Base-by-base conservation (phyloP, 2,329 filamentous ascomycete genomes). In the Zalaria obscura region DNA sequence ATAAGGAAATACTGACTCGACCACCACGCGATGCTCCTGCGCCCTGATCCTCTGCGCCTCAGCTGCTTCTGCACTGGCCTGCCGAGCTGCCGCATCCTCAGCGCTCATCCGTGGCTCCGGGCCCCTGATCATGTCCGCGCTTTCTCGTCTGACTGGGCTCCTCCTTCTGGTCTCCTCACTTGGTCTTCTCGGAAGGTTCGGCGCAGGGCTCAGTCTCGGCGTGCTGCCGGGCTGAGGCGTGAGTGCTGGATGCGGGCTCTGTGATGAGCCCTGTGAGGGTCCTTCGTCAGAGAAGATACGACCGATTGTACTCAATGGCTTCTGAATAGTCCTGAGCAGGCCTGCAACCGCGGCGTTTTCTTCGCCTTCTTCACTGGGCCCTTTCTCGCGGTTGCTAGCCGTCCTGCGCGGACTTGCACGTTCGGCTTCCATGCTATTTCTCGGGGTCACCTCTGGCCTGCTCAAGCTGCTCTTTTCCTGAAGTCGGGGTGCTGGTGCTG, bases 1-100 rank as follows among this genome's bases (percentile, higher is more conserved):
- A 25, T 39, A 7, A 35, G 8, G n/a, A 33, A 41, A 31, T 5
- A 58, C 63, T 57, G 52, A 70, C 64, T 96, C 91, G 3, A 96
- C 89, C 5, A 98, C 79, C 52, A 87, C 89, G 41, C 76, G 71
- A 61, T 96, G 88, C 67, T 98, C 91, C 42, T 81, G 80, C 31
- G 78, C 72, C 50, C 91, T 79, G 45, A 96, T 76, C 10, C 83
- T 72, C 49, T 87, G 76, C 5, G 89, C 89, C 59, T 98, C 84
- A 6, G 89, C 89, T 5, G 76, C 76, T 60, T 96, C 89, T 1
- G 84, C 87, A 50, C 83, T 93, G 1, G 89, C 89, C 62, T 96
- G 89, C 39, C 86, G 72, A 3, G 87, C 88, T 0, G 88, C 88
- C 26, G 86, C 83, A 58, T 94, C 88, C 60, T 94, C 84, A 1